Evolutionary conservation across 1,284 basidiomycete species (phyloP).

Genomic region (Fomitopsis palustris): DNA sequence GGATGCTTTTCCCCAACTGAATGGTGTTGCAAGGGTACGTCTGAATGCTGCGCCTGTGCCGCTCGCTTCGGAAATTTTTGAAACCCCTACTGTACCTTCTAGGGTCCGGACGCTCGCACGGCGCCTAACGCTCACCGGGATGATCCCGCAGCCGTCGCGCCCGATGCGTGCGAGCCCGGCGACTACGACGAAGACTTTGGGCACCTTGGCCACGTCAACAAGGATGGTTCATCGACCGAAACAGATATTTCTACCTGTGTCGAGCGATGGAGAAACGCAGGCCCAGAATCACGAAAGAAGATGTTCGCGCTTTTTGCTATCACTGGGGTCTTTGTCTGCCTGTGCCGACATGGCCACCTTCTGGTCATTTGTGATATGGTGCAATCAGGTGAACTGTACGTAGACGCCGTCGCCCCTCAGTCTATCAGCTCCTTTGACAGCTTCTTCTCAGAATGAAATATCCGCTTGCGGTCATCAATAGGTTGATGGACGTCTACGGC

Average conservation of each 20-base stretch:
- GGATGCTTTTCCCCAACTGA: no score
- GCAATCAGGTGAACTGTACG: constrained; percentile 33
- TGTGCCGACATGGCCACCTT: constrained; percentile 20
- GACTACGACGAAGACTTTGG: background rate
- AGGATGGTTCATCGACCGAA: background rate
- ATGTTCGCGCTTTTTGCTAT: constrained; percentile 29
- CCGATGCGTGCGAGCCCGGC: no score
- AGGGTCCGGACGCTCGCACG: no score
- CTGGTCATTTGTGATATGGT: constrained; percentile 34
- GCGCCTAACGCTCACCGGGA: no score
- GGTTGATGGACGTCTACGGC: constrained; percentile 22
- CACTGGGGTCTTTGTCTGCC: constrained; percentile 29
- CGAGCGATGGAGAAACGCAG: constrained; percentile 17
- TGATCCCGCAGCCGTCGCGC: no score
- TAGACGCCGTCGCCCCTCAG: background rate
- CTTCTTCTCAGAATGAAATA: constrained; percentile 33
- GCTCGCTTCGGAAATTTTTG: no score
- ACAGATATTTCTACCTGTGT: constrained; percentile 9
- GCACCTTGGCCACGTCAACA: background rate
- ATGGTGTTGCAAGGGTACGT: no score
- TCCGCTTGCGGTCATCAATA: constrained; percentile 27
- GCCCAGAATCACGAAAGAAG: constrained; percentile 24
- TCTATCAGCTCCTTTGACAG: no score
- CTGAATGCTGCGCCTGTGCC: no score
- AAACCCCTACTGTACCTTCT: no score